These are phyloP conservation scores for Xylaria acuta DNA, from an alignment of 495 filamentous ascomycete species.

Conservation along the genomic window DNA sequence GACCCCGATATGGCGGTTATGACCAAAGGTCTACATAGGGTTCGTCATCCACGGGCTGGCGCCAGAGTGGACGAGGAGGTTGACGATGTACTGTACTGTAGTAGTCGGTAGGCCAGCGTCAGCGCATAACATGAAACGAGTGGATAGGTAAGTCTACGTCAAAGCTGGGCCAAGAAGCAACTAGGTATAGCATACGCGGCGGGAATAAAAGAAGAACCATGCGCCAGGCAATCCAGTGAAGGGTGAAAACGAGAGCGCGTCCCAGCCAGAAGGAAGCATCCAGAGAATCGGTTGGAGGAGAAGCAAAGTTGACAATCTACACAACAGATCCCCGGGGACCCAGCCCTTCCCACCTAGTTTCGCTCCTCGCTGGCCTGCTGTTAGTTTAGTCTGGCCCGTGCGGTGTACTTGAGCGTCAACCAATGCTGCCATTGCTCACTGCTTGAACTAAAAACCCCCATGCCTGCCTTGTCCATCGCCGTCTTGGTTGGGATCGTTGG, in stretches of 20 bases:
- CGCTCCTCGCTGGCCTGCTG: not conserved
- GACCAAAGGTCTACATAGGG: constrained; percentile 26
- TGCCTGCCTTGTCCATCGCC: not conserved
- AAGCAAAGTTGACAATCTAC: constrained; percentile 33
- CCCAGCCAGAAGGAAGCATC: constrained; percentile 28
- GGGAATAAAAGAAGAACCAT: constrained; percentile 20
- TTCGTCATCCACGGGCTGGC: constrained; percentile 18
- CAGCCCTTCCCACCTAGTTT: not conserved
- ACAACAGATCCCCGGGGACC: not conserved
- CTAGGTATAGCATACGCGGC: not conserved
- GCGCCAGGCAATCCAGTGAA: constrained; percentile 15
- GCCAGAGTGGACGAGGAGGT: constrained; percentile 33
- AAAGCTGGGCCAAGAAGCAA: not conserved
- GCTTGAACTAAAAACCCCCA: constrained; percentile 1
- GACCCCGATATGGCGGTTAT: constrained; percentile 11
- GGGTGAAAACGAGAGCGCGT: constrained; percentile 21
- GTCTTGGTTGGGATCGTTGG: constrained; percentile 11
- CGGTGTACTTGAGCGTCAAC: too few species aligned
- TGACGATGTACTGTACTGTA: constrained; percentile 37
- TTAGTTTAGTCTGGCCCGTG: not conserved
- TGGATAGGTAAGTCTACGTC: not conserved
- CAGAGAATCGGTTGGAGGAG: constrained; percentile 36
- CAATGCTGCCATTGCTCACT: not conserved
- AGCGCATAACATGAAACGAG: constrained; percentile 43
- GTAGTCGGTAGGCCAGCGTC: constrained; percentile 30